These are phyloP conservation scores for Tricholoma furcatifolium DNA, from an alignment of 768 basidiomycete species.

Conservation along the genomic window DNA sequence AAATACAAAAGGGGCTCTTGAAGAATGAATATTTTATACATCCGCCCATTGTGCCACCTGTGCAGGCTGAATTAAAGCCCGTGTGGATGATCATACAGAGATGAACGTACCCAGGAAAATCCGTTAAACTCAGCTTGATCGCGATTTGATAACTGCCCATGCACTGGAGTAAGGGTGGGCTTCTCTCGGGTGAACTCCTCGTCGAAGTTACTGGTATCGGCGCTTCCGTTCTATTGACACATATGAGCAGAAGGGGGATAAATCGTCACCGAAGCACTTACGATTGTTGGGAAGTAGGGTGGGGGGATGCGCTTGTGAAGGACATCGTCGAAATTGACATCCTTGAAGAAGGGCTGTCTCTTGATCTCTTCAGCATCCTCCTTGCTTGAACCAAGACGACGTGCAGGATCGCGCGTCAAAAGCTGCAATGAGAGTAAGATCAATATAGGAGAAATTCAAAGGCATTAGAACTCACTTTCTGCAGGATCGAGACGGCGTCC, in stretches of 20 bases:
- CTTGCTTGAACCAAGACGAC: slow-evolving; percentile 89
- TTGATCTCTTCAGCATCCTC: slow-evolving; percentile 98
- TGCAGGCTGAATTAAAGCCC: neutral
- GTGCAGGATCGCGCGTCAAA: slow-evolving; percentile 86
- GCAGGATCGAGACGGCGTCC: slow-evolving; percentile 92
- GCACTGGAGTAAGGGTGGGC: slow-evolving; percentile 96
- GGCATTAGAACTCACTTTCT: slow-evolving; percentile 58
- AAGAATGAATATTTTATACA: slow-evolving; percentile 35
- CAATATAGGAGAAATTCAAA: neutral
- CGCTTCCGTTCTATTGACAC: slow-evolving; percentile 65
- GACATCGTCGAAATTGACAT: slow-evolving; percentile 97
- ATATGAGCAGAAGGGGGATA: neutral
- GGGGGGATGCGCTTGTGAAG: slow-evolving; percentile 95
- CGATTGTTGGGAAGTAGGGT: slow-evolving; percentile 96
- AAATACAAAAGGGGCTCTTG: slow-evolving; percentile 22
- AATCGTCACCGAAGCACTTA: slow-evolving; percentile 35
- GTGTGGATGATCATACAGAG: neutral
- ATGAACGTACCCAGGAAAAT: slow-evolving; percentile 81
- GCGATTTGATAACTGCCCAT: slow-evolving; percentile 83
- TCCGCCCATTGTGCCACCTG: slow-evolving; percentile 63
- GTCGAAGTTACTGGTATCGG: slow-evolving; percentile 93
- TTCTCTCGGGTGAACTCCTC: slow-evolving; percentile 97
- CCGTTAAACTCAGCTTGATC: slow-evolving; percentile 97
- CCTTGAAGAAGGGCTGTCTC: slow-evolving; percentile 97
- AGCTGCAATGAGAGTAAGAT: slow-evolving; percentile 47